Percentiles rank a stretch among this genome's conserved stretches.
phyloP scores from a whole-genome alignment of 208 protist genomes.

The Balamuthia mandrillaris region DNA sequence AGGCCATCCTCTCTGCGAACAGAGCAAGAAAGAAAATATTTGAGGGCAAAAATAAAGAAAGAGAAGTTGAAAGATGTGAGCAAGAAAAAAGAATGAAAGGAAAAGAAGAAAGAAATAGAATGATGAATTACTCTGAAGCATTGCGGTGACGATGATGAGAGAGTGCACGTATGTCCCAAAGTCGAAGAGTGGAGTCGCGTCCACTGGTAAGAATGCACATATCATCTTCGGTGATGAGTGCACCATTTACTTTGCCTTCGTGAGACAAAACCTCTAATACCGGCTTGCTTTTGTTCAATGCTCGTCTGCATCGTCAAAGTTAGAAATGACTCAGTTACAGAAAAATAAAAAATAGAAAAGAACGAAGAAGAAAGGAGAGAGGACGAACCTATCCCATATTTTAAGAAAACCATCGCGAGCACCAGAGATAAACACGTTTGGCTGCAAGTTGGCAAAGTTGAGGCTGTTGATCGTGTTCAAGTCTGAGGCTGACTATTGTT shows the following conservation, averaged over 20 bases:
- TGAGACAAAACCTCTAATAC: not conserved
- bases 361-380: no score
- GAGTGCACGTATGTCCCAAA: not conserved
- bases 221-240: not conserved
- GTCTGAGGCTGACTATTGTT: not conserved
- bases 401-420: not conserved
- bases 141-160: no score
- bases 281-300: not conserved
- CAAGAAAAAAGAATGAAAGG: no score
- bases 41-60: no score
- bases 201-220: not conserved
- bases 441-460: not conserved
- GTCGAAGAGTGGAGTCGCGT: not conserved
- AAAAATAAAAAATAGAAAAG: not conserved
- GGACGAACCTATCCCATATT: not conserved
- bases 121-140: no score
- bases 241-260: not conserved
- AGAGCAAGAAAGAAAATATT: not conserved
- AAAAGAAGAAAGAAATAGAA: no score
- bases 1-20: not conserved
- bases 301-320: no score
- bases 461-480: not conserved
- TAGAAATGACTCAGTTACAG: no score
- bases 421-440: not conserved
- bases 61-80: no score